Percentiles rank a stretch among this genome's conserved stretches.
phyloP scores from a whole-genome alignment of 495 filamentous ascomycete species.

The Letharia lupina region DNA sequence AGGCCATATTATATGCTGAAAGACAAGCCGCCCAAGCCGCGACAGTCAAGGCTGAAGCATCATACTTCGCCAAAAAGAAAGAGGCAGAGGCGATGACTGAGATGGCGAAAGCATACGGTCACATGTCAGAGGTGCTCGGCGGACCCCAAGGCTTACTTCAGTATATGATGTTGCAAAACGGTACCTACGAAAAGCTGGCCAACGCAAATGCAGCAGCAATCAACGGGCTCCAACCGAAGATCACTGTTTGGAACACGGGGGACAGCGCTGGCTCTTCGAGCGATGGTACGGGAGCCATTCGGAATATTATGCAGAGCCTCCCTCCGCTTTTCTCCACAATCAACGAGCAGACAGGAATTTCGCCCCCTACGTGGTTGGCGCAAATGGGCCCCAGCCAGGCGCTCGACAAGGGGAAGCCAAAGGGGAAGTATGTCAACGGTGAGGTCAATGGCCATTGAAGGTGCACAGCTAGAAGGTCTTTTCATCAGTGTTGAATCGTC shows the following conservation, averaged over 20 bases:
- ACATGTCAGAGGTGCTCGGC: constrained; percentile 60
- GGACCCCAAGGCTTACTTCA: constrained; percentile 65
- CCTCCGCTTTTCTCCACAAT: constrained; percentile 74
- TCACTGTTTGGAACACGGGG: constrained; percentile 80
- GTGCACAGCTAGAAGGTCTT: background rate
- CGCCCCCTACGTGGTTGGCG: constrained; percentile 60
- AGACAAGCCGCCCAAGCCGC: constrained; percentile 34
- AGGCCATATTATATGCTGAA: constrained; percentile 23
- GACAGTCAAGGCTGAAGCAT: constrained; percentile 54
- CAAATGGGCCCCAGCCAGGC: constrained; percentile 29
- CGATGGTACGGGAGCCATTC: constrained; percentile 42
- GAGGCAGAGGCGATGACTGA: constrained; percentile 66
- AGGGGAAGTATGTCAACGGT: background rate
- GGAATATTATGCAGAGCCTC: constrained; percentile 63
- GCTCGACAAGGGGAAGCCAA: background rate
- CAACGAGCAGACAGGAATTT: constrained; percentile 74
- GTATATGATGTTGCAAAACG: constrained; percentile 51
- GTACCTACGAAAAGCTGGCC: constrained; percentile 35
- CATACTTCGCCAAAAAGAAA: constrained; percentile 51
- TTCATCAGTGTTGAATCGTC: background rate
- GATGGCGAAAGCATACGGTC: constrained; percentile 67
- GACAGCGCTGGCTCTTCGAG: constrained; percentile 28
- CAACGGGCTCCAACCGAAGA: constrained; percentile 74
- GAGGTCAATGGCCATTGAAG: constrained; percentile 2
- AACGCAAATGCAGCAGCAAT: constrained; percentile 52